Evolutionary conservation across 129 eudicot species (phyloP), one percentile per base, ranked within the genome.

Genomic region (Smallanthus sonchifolius): DNA sequence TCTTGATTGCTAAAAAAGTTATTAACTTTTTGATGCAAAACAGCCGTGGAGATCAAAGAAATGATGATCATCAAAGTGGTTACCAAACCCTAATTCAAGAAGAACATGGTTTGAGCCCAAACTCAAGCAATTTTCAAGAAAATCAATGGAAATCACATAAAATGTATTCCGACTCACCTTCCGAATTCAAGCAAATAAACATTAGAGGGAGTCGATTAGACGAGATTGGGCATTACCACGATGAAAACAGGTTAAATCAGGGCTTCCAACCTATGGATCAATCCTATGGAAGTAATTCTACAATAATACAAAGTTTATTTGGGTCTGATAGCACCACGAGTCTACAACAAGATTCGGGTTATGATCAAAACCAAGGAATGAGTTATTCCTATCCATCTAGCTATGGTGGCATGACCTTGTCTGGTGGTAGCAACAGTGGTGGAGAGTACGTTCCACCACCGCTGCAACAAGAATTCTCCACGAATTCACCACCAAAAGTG

Each of bases 61-160:
- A 73, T 20, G 98, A 84, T 65, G 62, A 72, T 79, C 74, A 73
- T 42, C 83, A 79, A 75, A 83, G 79, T 76, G 83, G 87, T 79
- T 92, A 86, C 74, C 83, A 90, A 52, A 69, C 84, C 36, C 77
- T 89, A 83, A 78, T 85, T 67, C 94, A 89, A 76, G 91, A 89
- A 52, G 92, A 82, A 71, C 85, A 70, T 64, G 68, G 74, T 63
- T 52, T 83, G 83, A 85, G 92, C 76, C 80, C 92, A 36, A 86
- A 56, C 74, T 55, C 88, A 42, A 71, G 63, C 40, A 67, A 65
- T 72, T 89, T 82, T 20, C 89, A 82, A 74, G 86, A 86, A 44
- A 16, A 77, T 45, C 91, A 84, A 35, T 81, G 91, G 88, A 84
- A 87, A 49, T 55, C 81, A 81, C 84, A 75, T 64, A 85, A 86